Conservation (phyloP, 139 green algal genomes). For the Tetraselmis striata region DNA sequence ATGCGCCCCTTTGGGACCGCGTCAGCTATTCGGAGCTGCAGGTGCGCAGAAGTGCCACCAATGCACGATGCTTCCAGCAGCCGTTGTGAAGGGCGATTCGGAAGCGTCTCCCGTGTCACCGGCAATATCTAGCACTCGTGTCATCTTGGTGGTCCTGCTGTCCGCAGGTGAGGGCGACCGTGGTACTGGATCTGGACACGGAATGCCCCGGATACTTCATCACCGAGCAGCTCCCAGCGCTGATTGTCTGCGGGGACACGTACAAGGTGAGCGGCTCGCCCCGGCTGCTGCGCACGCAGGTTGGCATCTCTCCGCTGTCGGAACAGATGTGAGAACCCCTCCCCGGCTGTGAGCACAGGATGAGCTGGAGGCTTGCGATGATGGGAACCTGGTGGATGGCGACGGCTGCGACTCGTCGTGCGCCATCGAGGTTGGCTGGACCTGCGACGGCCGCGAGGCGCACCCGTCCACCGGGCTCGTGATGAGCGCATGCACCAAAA, state of each 20-base stretch:
- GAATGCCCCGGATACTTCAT: neutral
- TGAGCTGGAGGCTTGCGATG: constrained; percentile 5
- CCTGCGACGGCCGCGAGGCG: neutral
- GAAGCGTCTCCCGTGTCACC: no score
- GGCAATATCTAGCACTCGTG: no score
- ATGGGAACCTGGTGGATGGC: constrained; percentile 15
- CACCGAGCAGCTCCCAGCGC: neutral
- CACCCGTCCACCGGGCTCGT: neutral
- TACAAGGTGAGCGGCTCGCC: neutral
- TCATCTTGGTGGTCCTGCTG: no score
- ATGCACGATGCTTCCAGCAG: no score
- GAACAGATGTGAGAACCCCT: no score
- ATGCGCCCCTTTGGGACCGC: neutral
- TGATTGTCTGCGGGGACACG: neutral
- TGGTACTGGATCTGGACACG: neutral
- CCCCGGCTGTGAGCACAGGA: no score
- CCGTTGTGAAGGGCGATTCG: no score
- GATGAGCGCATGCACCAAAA: neutral
- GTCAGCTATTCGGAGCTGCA: neutral
- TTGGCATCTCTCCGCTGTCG: no score
- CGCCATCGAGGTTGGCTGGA: neutral
- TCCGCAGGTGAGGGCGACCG: neutral
- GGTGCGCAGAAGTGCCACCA: no score
- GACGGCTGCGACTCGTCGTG: constrained; percentile 12
- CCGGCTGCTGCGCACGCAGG: no score